A percentile compares a stretch with the other conserved stretches of the same genome.
Evolutionary conservation across 257 asterid genomes (phyloP).

Genomic region (Forsythia viridissima): DNA sequence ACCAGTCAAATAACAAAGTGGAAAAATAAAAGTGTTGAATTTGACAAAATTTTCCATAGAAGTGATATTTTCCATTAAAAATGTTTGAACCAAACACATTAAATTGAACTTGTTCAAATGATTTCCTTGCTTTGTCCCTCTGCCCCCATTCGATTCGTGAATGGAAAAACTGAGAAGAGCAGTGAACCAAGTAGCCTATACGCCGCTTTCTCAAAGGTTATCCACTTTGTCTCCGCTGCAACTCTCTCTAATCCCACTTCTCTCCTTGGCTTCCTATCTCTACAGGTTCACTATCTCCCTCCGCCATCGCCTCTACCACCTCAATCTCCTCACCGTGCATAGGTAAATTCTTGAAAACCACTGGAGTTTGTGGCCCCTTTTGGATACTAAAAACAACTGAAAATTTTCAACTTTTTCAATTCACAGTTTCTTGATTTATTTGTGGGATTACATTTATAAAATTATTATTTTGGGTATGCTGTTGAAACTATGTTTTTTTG

Average conservation of each 20-base stretch:
- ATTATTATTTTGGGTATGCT: neutral
- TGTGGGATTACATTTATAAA: neutral
- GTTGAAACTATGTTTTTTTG: neutral
- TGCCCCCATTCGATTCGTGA: neutral
- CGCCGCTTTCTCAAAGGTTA: constrained; percentile 47
- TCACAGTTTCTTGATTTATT: neutral
- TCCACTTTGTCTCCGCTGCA: constrained; percentile 47
- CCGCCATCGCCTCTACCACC: constrained; percentile 65
- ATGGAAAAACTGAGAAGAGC: constrained; percentile 67
- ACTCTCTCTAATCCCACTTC: constrained; percentile 72
- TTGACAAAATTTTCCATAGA: no score
- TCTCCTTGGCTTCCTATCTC: constrained; percentile 63
- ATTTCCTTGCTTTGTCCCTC: constrained; percentile 10
- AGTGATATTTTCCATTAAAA: no score
- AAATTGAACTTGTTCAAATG: no score
- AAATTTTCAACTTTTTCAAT: neutral
- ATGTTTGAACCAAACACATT: no score
- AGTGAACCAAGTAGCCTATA: constrained; percentile 69
- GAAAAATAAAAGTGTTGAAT: no score
- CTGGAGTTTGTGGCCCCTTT: neutral
- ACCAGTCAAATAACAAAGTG: no score
- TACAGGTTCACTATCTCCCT: constrained; percentile 50
- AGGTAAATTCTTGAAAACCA: constrained; percentile 38
- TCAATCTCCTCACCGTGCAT: constrained; percentile 42
- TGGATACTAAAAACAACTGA: constrained; percentile 3